Evolutionary conservation across 2,329 filamentous ascomycete species (phyloP).

Genomic region (Sporothrix variecibatus): DNA sequence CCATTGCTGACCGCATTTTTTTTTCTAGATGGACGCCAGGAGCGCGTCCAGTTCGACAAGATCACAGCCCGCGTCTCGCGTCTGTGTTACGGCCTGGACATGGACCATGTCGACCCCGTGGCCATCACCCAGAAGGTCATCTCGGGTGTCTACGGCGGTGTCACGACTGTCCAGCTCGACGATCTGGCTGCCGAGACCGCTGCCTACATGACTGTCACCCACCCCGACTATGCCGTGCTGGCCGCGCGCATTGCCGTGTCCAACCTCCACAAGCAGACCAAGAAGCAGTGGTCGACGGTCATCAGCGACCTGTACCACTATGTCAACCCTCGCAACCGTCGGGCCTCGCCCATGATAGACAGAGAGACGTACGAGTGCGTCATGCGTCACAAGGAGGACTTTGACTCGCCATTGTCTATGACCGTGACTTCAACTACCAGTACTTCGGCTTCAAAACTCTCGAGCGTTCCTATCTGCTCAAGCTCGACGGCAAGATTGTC

Average conservation of each 20-base stretch:
- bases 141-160: slow-evolving; percentile 97
- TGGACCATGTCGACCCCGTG: slow-evolving; percentile 92
- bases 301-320: slow-evolving; percentile 93
- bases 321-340: slow-evolving; percentile 88
- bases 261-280: slow-evolving; percentile 99
- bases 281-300: slow-evolving; percentile 99
- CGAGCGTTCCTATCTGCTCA: slow-evolving; percentile 94
- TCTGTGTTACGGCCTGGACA: slow-evolving; percentile 95
- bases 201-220: slow-evolving; percentile 99
- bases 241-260: slow-evolving; percentile 98
- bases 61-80: slow-evolving; percentile 98
- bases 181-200: slow-evolving; percentile 98
- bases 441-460: slow-evolving; percentile 99
- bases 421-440: slow-evolving; percentile 99
- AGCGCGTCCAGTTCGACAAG: slow-evolving; percentile 99
- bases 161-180: slow-evolving; percentile 93
- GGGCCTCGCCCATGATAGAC: slow-evolving; percentile 89
- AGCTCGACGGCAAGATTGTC: slow-evolving; percentile 92
- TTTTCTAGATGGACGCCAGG: slow-evolving; percentile 91
- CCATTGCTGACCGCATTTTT: slow-evolving; percentile 19
- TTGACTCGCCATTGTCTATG: slow-evolving; percentile 98
- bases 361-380: slow-evolving; percentile 87
- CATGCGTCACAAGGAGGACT: slow-evolving; percentile 93
- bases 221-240: slow-evolving; percentile 98
- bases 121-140: slow-evolving; percentile 99